phyloP scores from a whole-genome alignment of 2,329 filamentous ascomycete genomes.

The Apiospora hydei region DNA sequence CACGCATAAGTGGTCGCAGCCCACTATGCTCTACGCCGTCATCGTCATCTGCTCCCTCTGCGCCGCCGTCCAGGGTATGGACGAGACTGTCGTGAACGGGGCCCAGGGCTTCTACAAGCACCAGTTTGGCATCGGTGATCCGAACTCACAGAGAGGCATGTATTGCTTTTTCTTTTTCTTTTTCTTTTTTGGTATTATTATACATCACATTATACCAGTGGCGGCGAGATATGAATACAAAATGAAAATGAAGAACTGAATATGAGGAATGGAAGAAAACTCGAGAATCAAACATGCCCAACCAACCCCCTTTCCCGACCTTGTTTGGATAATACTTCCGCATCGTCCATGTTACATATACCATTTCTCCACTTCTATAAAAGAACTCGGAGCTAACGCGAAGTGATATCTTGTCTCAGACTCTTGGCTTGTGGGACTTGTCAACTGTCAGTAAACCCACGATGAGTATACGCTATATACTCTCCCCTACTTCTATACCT shows the following conservation, averaged over 20 bases:
- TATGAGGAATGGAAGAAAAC: neutral
- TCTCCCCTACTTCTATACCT: neutral
- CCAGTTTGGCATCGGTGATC: constrained; percentile 65
- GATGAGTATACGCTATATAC: neutral
- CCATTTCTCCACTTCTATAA: neutral
- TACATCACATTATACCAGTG: neutral
- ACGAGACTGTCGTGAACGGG: constrained; percentile 74
- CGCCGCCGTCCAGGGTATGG: constrained; percentile 76
- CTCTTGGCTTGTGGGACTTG: constrained; percentile 67
- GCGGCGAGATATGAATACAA: neutral
- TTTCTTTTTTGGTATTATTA: neutral
- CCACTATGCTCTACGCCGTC: constrained; percentile 68
- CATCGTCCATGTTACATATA: neutral
- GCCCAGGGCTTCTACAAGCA: constrained; percentile 70
- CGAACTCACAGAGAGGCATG: constrained; percentile 48
- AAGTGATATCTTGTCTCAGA: constrained; percentile 35
- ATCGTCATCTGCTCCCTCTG: constrained; percentile 56
- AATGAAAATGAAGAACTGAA: neutral
- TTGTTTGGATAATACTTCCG: neutral
- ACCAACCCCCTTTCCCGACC: neutral
- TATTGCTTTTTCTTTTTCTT: neutral
- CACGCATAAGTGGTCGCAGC: constrained; percentile 74
- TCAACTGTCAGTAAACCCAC: constrained; percentile 53
- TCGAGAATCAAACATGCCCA: neutral
- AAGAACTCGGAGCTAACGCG: neutral